Percentiles rank a stretch among this genome's conserved stretches.
Evolutionary conservation across 805 yeast species (phyloP).

Genomic region (Sungouiella thailandica): DNA sequence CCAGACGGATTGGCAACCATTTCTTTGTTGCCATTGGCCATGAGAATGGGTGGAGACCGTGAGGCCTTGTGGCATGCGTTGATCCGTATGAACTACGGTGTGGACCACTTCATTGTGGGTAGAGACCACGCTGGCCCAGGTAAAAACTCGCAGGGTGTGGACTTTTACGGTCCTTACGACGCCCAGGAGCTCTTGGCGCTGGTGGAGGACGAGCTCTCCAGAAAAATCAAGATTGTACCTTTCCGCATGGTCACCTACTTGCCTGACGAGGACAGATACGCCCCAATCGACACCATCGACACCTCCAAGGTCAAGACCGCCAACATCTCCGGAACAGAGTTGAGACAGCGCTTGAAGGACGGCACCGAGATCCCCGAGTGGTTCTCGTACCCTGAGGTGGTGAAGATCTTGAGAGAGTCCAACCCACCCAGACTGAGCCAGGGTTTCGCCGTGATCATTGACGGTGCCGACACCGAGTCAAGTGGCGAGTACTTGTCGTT

Average conservation of each 20-base stretch:
- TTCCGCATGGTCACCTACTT: conserved; percentile 95
- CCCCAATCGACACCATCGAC: conserved; percentile 90
- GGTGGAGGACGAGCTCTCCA: conserved; percentile 66
- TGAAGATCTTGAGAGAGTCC: conserved; percentile 79
- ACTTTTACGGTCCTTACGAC: conserved; percentile 95
- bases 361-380: conserved; percentile 91
- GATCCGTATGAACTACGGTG: conserved; percentile 94
- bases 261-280: conserved; percentile 92
- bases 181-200: conserved; percentile 85
- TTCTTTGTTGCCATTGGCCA: conserved; percentile 86
- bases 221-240: conserved; percentile 78
- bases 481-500: conserved; percentile 51
- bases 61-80: conserved; percentile 99
- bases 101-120: conserved; percentile 95
- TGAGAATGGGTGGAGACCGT: conserved; percentile 99
- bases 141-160: conserved; percentile 77
- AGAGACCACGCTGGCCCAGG: conserved; percentile 99
- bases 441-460: conserved; percentile 75
- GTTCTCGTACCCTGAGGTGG: conserved; percentile 97
- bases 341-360: conserved; percentile 78
- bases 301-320: conserved; percentile 69
- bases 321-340: conserved; percentile 91
- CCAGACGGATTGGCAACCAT: conserved; percentile 92
- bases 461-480: conserved; percentile 51
- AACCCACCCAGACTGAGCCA: conserved; percentile 89